Base-by-base conservation (phyloP, 2,329 filamentous ascomycete genomes). In the Trematosphaeria pertusa region DNA sequence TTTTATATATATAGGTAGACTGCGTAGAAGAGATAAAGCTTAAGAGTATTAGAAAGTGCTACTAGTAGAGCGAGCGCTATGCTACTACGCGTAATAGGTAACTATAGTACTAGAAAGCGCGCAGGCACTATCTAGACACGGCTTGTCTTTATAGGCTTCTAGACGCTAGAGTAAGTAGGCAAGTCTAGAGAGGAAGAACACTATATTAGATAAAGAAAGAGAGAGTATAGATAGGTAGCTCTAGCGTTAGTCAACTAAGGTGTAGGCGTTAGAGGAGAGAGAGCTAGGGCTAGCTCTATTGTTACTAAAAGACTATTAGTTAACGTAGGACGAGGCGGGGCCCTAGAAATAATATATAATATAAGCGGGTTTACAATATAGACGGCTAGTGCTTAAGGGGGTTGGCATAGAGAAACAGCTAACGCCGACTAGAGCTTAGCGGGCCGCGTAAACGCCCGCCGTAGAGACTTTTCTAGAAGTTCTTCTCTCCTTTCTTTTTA, bases 181-280 rank as follows among this genome's bases (percentile, higher is more conserved):
- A 37, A 31, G 17, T 42, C 30, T 31, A 31, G 38, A 22, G 44
- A 30, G 43, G 24, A 36, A 37, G 30, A 37, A 37, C 31, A 22
- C 44, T 21, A 47, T 47, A 47, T 47, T 17, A 37, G 32, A 41
- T 28, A 32, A 47, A 22, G 44, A 37, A 47, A 47, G 37, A 42
- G 44, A 41, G 37, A 30, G 44, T 21, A 37, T 47, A 20, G 43
- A 41, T 46, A 15, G 43, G 30, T 22, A 41, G 43, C 37, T 28
- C 37, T 30, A 46, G 43, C 20, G 20, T 36, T 14, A 20, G 36
- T 40, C 37, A 31, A 46, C 36, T 46, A 37, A 34, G 43, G 37
- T 36, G 36, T 38, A 22, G 45, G 37, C 33, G 33, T 46, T 41
- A 37, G 38, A 42, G 38, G 44, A n/a, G n/a, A n/a, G n/a, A n/a